A percentile compares a stretch with the other conserved stretches of the same genome.
Evolutionary conservation across 352 stramenopile genomes (phyloP).

Genomic region (Globisporangium solare): DNA sequence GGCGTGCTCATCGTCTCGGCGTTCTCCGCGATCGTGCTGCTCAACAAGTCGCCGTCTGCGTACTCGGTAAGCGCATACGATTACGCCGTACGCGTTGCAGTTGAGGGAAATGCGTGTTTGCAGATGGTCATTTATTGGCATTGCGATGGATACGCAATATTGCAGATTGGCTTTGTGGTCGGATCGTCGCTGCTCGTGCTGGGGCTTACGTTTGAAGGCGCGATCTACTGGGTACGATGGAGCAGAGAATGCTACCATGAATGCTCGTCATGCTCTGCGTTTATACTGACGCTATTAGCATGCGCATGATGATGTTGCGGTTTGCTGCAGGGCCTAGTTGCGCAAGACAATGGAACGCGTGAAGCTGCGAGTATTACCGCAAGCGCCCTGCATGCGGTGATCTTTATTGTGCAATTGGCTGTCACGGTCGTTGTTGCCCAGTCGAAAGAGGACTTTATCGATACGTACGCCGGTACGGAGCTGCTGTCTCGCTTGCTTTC

Average conservation of each 20-base stretch:
- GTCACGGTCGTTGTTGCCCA: conserved; percentile 63
- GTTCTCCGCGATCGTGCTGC: conserved; percentile 68
- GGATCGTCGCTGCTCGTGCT: conserved; percentile 63
- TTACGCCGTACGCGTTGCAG: no score
- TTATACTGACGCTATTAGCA: not conserved
- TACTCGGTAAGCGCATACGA: conserved; percentile 45
- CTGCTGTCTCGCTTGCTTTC: not conserved
- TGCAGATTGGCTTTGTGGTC: conserved; percentile 69
- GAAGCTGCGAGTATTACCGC: conserved; percentile 40
- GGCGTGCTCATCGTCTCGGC: conserved; percentile 58
- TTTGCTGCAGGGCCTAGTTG: conserved; percentile 31
- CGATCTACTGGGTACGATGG: conserved; percentile 61
- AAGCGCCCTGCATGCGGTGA: conserved; percentile 39
- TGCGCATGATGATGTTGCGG: not conserved
- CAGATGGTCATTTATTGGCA: not conserved
- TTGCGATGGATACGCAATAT: not conserved
- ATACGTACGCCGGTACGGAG: conserved; percentile 69
- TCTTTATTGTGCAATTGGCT: conserved; percentile 57
- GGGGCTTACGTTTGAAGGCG: conserved; percentile 58
- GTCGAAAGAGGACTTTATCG: conserved; percentile 80
- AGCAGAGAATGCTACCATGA: no score
- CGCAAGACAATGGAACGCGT: conserved; percentile 23
- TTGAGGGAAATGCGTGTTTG: not conserved
- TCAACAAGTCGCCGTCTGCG: conserved; percentile 78
- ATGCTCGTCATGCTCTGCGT: not conserved